phyloP scores from a whole-genome alignment of 768 basidiomycete species.

The Nevesoporus exiguus region DNA sequence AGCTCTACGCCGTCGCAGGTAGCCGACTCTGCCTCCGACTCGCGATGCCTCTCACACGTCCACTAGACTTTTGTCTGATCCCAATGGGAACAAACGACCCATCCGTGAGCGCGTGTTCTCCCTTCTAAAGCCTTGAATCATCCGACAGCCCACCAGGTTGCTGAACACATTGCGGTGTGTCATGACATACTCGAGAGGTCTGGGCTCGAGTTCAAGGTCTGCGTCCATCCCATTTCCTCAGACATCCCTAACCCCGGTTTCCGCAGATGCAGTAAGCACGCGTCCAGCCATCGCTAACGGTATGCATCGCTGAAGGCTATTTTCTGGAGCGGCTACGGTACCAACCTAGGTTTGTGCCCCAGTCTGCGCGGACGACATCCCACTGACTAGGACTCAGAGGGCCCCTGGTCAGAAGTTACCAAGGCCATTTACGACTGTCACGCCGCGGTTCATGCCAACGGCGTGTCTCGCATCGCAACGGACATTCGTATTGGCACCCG shows the following conservation, averaged over 20 bases:
- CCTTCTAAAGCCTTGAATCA: neutral
- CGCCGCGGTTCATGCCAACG: conserved; percentile 74
- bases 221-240: conserved; percentile 10
- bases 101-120: conserved; percentile 47
- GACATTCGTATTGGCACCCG: conserved; percentile 96
- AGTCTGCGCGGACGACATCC: neutral
- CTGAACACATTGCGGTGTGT: conserved; percentile 77
- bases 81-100: conserved; percentile 77
- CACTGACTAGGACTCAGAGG: conserved; percentile 44
- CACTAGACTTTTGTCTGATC: conserved; percentile 80
- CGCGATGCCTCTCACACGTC: neutral
- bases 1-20: conserved; percentile 82
- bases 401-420: conserved; percentile 81
- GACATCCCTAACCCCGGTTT: neutral
- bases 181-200: conserved; percentile 79
- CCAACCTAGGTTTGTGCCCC: conserved; percentile 64
- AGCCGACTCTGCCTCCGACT: conserved; percentile 1
- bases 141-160: conserved; percentile 44
- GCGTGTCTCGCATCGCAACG: conserved; percentile 75
- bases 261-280: conserved; percentile 38
- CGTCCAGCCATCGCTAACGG: neutral
- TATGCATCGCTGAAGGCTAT: conserved; percentile 34
- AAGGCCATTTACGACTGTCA: conserved; percentile 92
- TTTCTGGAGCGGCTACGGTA: conserved; percentile 75
- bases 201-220: conserved; percentile 80